Conservation (phyloP, 176 grass and related monocot genomes). For the Aegilops umbellulata region DNA sequence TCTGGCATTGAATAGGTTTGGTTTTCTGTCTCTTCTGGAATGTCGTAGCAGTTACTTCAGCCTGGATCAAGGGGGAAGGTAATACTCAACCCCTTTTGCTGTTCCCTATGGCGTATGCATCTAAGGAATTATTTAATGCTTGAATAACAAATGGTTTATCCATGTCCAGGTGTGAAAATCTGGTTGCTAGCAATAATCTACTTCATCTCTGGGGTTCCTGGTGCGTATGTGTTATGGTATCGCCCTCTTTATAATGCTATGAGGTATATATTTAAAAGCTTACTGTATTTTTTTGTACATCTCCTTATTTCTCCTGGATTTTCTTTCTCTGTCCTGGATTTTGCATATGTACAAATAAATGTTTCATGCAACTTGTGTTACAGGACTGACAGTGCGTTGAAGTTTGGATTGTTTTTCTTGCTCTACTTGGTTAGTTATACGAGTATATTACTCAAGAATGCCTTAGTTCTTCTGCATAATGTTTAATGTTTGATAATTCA, state of each 20-base stretch:
- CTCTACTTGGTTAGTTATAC: conserved; percentile 67
- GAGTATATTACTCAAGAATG: conserved; percentile 5
- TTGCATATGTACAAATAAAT: conserved; percentile 26
- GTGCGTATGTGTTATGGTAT: conserved; percentile 97
- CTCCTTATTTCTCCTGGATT: neutral
- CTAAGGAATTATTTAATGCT: conserved; percentile 11
- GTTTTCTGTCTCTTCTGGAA: conserved; percentile 90
- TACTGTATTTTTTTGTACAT: neutral
- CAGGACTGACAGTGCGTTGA: conserved; percentile 97
- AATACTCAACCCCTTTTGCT: conserved; percentile 4
- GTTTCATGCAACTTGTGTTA: conserved; percentile 34
- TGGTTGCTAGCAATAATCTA: conserved; percentile 98
- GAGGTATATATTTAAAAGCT: conserved; percentile 60
- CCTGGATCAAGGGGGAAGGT: conserved; percentile 99
- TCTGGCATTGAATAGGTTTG: conserved; percentile 62
- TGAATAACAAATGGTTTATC: conserved; percentile 2
- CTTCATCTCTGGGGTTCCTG: conserved; percentile 92
- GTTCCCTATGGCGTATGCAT: conserved; percentile 12
- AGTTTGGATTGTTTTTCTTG: conserved; percentile 95
- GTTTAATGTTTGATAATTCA: conserved; percentile 5
- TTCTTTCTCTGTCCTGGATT: neutral
- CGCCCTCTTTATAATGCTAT: conserved; percentile 96
- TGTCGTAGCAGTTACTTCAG: conserved; percentile 84
- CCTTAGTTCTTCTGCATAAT: conserved; percentile 23
- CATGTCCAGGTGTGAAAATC: conserved; percentile 84